A percentile compares a stretch with the other conserved stretches of the same genome.
These are phyloP conservation scores for Lactarius psammicola DNA, from an alignment of 768 basidiomycete genomes.

Conservation along the genomic window DNA sequence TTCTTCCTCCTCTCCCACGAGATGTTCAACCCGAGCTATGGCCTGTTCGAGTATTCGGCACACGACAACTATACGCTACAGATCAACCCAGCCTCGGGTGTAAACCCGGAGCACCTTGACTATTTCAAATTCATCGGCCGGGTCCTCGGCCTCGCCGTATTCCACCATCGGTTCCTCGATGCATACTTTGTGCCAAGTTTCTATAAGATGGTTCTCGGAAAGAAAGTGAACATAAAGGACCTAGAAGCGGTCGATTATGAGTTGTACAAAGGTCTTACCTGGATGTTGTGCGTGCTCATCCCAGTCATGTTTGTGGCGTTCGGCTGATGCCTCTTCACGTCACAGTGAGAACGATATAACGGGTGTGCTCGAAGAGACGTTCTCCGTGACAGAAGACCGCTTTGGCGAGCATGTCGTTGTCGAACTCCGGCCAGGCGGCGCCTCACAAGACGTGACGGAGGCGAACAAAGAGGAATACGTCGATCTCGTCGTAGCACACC, in stretches of 20 bases:
- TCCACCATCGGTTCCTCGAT: constrained; percentile 76
- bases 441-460: constrained; percentile 60
- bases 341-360: constrained; percentile 73
- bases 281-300: constrained; percentile 63
- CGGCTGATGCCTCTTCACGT: constrained; percentile 6
- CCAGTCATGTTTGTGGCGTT: not conserved
- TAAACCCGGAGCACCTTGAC: constrained; percentile 74
- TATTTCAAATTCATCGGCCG: constrained; percentile 84
- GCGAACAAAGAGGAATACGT: constrained; percentile 80
- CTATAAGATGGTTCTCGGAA: constrained; percentile 75
- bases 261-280: constrained; percentile 62
- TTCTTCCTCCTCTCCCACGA: constrained; percentile 83
- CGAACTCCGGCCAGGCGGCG: constrained; percentile 64
- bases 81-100: constrained; percentile 72
- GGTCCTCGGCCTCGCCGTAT: constrained; percentile 69
- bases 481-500: constrained; percentile 74
- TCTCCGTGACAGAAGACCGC: constrained; percentile 67
- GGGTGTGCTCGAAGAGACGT: constrained; percentile 70
- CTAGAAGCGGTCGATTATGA: constrained; percentile 70
- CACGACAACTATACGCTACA: constrained; percentile 80
- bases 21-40: constrained; percentile 79
- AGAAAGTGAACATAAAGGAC: constrained; percentile 58
- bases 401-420: constrained; percentile 71
- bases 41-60: constrained; percentile 78
- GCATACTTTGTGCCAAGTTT: constrained; percentile 78